Base-by-base conservation (phyloP, 2,329 filamentous ascomycete species). In the Botrytis pseudocinerea region DNA sequence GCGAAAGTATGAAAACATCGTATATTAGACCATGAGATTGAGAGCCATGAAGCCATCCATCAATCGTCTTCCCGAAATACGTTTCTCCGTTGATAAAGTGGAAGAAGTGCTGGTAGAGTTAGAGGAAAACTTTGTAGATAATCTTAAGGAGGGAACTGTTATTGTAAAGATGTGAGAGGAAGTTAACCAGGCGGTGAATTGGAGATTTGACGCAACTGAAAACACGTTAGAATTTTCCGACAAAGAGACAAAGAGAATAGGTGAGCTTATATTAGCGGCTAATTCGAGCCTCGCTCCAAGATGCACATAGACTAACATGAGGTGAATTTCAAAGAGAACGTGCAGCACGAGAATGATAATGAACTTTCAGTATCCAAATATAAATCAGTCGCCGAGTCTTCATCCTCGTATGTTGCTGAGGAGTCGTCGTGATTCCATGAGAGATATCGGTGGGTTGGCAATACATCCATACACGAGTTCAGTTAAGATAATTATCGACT, bases 51-150 rank as follows among this genome's bases (percentile, higher is more conserved):
- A n/a, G n/a, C 38, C 2, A 38, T 70, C n/a, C 2, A 38, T 70
- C n/a, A 20, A 25, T 35, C 25, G 57, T 46, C 28, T 51, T 9
- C 40, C 38, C 18, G 57, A 70, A 25, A 70, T 62, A 38, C 42
- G 32, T 51, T 62, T 42, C 22, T 59, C 68, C 1, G 42, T 62
- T 22, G 68, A 70, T 38, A 51, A 70, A 32, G n/a, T 70, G 57
- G 68, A 70, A 32, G 12, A 60, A 61, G 22, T 44, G 54, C 44
- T 60, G 6, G 42, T n/a, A n/a, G 57, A 62, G 22, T 48, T 51
- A 42, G 32, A 40, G 40, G 42, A 40, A 32, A 70, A 10, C 32
- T 70, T 62, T 12, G 2, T 40, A 32, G 57, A 22, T 14, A 20
- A 46, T n/a, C 40, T 48, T n/a, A 38, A 46, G 38, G 22, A 62